Percentiles rank a stretch among this genome's conserved stretches.
phyloP scores from a whole-genome alignment of 2,329 filamentous ascomycete species.

The Huntiella omanensis region DNA sequence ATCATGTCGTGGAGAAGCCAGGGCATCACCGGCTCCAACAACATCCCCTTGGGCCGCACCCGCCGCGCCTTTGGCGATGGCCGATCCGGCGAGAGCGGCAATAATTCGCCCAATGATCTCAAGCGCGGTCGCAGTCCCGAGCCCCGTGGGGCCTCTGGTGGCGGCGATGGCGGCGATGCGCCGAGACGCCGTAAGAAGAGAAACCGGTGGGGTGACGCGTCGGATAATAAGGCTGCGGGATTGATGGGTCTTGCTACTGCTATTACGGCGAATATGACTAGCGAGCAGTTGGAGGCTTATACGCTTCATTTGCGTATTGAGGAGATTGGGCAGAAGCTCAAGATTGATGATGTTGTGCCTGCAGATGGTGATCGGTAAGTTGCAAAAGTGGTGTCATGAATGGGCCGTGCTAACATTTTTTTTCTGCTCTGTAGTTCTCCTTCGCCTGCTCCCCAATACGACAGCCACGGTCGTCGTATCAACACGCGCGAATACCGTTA shows the following conservation, averaged over 20 bases:
- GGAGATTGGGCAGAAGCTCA: conserved; percentile 97
- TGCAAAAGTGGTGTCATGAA: conserved; percentile 1
- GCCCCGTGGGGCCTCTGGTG: conserved; percentile 24
- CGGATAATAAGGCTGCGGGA: conserved; percentile 95
- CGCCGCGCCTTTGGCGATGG: conserved; percentile 50
- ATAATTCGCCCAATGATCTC: conserved; percentile 20
- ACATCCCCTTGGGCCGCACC: conserved; percentile 79
- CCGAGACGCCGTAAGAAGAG: conserved; percentile 88
- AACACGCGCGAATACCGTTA: conserved; percentile 98
- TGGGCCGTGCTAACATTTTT: not conserved
- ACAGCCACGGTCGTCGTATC: conserved; percentile 97
- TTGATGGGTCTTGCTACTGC: conserved; percentile 94
- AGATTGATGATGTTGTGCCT: conserved; percentile 96
- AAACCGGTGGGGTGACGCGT: conserved; percentile 93
- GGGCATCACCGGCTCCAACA: conserved; percentile 95
- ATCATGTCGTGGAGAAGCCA: conserved; percentile 50
- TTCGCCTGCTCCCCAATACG: conserved; percentile 89
- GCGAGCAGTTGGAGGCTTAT: conserved; percentile 94
- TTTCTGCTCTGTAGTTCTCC: conserved; percentile 49
- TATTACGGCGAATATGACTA: conserved; percentile 95
- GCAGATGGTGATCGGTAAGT: conserved; percentile 85
- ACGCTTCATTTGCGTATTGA: conserved; percentile 92
- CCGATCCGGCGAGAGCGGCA: conserved; percentile 16
- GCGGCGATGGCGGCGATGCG: conserved; percentile 43
- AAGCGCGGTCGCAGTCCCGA: conserved; percentile 92